Evolutionary conservation across 2,329 filamentous ascomycete species (phyloP).

Genomic region (Microcyclospora tardicrescens): DNA sequence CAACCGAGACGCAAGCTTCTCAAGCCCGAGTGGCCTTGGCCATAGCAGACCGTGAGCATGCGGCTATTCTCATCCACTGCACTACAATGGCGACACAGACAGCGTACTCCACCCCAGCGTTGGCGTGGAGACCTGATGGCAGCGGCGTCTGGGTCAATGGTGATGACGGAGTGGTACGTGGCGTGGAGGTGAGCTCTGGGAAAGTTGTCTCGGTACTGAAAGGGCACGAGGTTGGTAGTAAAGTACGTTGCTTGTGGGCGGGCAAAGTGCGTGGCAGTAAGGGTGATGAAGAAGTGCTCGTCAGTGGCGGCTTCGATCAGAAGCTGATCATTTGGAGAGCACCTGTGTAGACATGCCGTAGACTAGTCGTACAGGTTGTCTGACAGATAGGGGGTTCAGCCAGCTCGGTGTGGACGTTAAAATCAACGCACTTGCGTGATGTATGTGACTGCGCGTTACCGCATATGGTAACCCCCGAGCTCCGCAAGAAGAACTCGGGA

Average conservation of each 20-base stretch:
- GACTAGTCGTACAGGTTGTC: too few relatives aligned
- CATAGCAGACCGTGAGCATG: slow-evolving; percentile 44
- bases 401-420: too few relatives aligned
- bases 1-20: slow-evolving; percentile 34
- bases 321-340: slow-evolving; percentile 44
- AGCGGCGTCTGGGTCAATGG: slow-evolving; percentile 52
- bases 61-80: slow-evolving; percentile 46
- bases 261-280: slow-evolving; percentile 27
- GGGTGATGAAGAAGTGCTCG: slow-evolving; percentile 36
- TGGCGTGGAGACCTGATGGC: slow-evolving; percentile 49
- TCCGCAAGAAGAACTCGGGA: too few relatives aligned
- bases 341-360: background rate
- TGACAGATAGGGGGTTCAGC: too few relatives aligned
- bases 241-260: slow-evolving; percentile 46
- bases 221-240: slow-evolving; percentile 44
- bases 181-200: slow-evolving; percentile 45
- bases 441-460: too few relatives aligned
- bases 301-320: slow-evolving; percentile 54
- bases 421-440: too few relatives aligned
- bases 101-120: slow-evolving; percentile 47
- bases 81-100: slow-evolving; percentile 52
- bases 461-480: too few relatives aligned
- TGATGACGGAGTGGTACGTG: slow-evolving; percentile 49
- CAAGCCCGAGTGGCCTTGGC: slow-evolving; percentile 39
- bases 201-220: slow-evolving; percentile 41